Base-by-base conservation (phyloP, 768 basidiomycete genomes). In the Leccinum fibrillosum region DNA sequence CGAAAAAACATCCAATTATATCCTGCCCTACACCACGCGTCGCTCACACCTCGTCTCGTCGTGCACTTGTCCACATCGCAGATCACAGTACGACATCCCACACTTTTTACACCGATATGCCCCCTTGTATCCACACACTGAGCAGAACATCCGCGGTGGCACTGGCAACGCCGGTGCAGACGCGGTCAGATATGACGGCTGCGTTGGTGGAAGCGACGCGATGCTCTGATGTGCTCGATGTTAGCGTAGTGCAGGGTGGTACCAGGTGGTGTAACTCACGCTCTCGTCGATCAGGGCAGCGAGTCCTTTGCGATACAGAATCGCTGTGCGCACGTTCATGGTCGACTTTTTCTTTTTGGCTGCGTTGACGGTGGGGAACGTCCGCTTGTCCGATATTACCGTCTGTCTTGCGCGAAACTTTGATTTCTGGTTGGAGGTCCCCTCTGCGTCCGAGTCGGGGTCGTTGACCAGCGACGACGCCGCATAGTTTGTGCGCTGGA, bases 51-150 rank as follows among this genome's bases (percentile, higher is more conserved):
- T 80, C 23, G 88, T 91, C 72, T 94, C 92, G 26, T 80, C 76
- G 63, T 94, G 92, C 3, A 89, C 83, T 19, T 76, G 75, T 66
- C 87, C 83, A 65, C 92, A 94, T 55, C 83, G 84, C 44, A 78
- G 74, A 69, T 87, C 86, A 62, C 92, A 94, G 62, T 86, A 93
- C 2, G 86, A 77, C 78, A 91, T 78, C 0, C 85, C 84, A 72
- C 92, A 94, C 63, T 82, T 83, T 59, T 80, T 82, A 75, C 92
- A 94, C 55, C 82, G 86, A 68, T 94, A 94, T 4, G 77, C 77
- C 6, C 89, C 91, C 82, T 83, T 89, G 70, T 90, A 93, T 3
- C 92, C 90, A 64, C 92, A 94, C 25, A 93, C 88, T n/a, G 90
- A 85, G 67, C 92, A 94, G 13, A 94, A 67, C 62, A 84, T 74